A percentile compares a stretch with the other conserved stretches of the same genome.
Evolutionary conservation across 1,139 yeast genomes (phyloP).

Genomic region (Scheffersomyces quercinus): DNA sequence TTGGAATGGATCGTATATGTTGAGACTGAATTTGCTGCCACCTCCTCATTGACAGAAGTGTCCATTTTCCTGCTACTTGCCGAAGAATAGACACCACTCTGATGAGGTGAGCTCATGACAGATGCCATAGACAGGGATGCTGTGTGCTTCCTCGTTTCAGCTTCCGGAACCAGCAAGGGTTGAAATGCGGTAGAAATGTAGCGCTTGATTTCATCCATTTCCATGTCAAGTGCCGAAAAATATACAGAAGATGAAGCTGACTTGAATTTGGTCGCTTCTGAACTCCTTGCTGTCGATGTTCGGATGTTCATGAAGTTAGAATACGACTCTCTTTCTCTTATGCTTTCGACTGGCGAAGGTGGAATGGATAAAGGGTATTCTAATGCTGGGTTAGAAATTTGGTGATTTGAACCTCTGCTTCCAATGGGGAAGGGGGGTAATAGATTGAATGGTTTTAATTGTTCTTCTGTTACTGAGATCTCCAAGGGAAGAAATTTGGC

Average conservation of each 20-base stretch:
- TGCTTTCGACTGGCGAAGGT: neutral
- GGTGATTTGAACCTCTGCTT: neutral
- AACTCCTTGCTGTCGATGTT: neutral
- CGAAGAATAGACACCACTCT: conserved; percentile 1
- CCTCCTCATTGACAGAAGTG: neutral
- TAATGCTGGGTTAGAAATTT: neutral
- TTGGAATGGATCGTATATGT: conserved; percentile 11
- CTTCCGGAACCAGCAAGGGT: neutral
- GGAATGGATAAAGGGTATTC: neutral
- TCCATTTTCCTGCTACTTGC: too few species aligned
- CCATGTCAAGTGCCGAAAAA: conserved; percentile 14
- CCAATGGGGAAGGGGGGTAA: conserved; percentile 18
- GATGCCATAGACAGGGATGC: conserved; percentile 21
- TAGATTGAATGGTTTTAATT: conserved; percentile 5
- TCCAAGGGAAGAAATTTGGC: conserved; percentile 21
- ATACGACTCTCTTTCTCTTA: neutral
- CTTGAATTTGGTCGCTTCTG: neutral
- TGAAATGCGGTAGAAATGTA: too few species aligned
- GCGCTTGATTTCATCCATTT: neutral
- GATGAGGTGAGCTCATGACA: conserved; percentile 20
- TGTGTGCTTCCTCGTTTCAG: conserved; percentile 13
- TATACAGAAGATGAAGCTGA: conserved; percentile 14
- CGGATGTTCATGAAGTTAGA: neutral
- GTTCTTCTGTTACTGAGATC: conserved; percentile 8
- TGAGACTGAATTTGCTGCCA: neutral